phyloP scores from a whole-genome alignment of 2,329 filamentous ascomycete species.

The Coniochaeta sp. region DNA sequence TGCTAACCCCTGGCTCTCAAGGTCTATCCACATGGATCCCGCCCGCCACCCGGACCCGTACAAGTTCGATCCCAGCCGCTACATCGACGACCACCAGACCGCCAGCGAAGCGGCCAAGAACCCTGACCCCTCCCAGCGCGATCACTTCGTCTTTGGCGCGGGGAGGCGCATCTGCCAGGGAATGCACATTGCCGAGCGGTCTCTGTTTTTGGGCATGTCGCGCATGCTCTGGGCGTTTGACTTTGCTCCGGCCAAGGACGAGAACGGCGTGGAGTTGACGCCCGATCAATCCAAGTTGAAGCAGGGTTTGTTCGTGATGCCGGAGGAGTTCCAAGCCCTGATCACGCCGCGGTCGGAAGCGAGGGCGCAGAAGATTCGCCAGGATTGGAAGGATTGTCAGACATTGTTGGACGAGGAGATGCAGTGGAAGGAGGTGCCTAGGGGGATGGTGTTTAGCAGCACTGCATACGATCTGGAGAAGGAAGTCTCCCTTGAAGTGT shows the following conservation, averaged over 20 bases:
- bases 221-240: conserved; percentile 38
- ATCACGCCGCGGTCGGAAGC: conserved; percentile 24
- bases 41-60: conserved; percentile 28
- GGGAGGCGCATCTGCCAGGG: conserved; percentile 51
- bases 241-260: conserved; percentile 14
- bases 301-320: conserved; percentile 31
- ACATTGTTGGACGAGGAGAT: conserved; percentile 6
- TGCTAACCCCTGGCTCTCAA: background rate
- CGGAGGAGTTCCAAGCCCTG: conserved; percentile 23
- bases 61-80: conserved; percentile 32
- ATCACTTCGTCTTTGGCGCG: conserved; percentile 46
- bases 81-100: conserved; percentile 13
- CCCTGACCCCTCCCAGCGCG: conserved; percentile 27
- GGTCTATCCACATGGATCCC: conserved; percentile 33
- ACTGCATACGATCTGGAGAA: too few species aligned
- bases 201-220: conserved; percentile 36
- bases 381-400: conserved; percentile 7
- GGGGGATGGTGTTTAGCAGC: background rate
- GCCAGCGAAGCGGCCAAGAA: conserved; percentile 14
- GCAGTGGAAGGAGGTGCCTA: conserved; percentile 8
- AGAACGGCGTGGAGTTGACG: conserved; percentile 19
- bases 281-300: conserved; percentile 28
- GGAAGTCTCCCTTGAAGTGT: too few species aligned
- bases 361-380: conserved; percentile 17
- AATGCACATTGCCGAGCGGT: conserved; percentile 42